Conservation (phyloP, 306 rosid species). For the Trifolium repens region DNA sequence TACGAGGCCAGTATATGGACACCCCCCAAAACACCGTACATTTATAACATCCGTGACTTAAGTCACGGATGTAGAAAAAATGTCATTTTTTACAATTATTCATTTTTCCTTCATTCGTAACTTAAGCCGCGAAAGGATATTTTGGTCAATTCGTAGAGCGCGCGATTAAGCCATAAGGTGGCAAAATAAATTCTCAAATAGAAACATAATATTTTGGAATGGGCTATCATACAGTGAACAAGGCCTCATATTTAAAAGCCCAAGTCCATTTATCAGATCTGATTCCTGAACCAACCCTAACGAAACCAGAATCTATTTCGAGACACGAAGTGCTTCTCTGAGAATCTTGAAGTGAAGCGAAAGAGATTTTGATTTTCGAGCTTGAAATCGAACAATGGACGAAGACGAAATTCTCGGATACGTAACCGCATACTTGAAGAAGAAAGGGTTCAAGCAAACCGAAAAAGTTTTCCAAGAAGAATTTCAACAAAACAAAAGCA, state of each 20-base stretch:
- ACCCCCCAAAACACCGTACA: no score
- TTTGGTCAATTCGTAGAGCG: no score
- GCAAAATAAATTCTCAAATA: no score
- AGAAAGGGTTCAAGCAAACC: slow-evolving; percentile 73
- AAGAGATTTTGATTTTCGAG: neutral
- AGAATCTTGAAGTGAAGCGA: neutral
- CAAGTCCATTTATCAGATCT: slow-evolving; percentile 5
- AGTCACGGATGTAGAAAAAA: no score
- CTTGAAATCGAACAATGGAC: slow-evolving; percentile 51
- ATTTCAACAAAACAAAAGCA: slow-evolving; percentile 51
- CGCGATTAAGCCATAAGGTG: no score
- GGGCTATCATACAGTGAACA: neutral
- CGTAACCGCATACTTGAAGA: slow-evolving; percentile 65
- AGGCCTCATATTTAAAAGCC: neutral
- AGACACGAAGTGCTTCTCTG: neutral
- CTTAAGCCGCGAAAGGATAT: no score
- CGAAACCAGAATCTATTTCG: neutral
- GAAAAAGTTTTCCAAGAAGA: slow-evolving; percentile 80
- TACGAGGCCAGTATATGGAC: no score
- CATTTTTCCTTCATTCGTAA: no score
- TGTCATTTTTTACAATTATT: no score
- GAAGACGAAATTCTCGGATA: slow-evolving; percentile 66
- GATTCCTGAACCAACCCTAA: slow-evolving; percentile 12
- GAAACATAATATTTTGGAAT: neutral
- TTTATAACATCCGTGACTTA: no score